Evolutionary conservation across 176 grass and related monocot genomes (phyloP), one percentile per base, ranked within the genome.

Genomic region (Avena insularis): DNA sequence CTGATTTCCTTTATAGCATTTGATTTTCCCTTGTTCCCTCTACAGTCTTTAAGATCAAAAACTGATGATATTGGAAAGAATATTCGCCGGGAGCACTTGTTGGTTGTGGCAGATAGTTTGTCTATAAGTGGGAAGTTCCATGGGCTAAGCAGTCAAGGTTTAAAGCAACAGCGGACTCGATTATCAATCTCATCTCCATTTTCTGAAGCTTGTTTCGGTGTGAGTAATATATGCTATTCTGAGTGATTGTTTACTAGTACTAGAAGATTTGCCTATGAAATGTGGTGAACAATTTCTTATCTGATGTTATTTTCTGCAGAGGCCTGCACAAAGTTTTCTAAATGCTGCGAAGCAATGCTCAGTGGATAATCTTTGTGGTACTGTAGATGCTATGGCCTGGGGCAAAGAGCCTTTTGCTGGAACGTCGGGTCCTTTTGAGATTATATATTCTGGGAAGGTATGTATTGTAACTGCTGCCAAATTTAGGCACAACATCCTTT

Each of bases 191-290:
- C 93, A 35, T 93, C 93, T 90, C 96, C 96, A 79, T 98, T 98
- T 87, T 87, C 84, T 46, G 93, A 95, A 95, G 93, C 96, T 67
- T 98, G 90, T 79, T 94, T 98, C 91, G 89, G 91, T 71, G 96
- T 98, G 77, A 95, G 96, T 94, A 80, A 62, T 79, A 20, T 75
- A 38, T 29, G 59, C 86, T 25, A 23, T 84, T 80, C 67, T 33
- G 9, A 68, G 10, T 71, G 35, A 69, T 59, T 60, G 25, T 27
- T 78, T 82, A 80, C 43, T 43, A 4, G 33, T 35, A 43, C 40
- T 82, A 77, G 27, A 58, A 90, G 2, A 91, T 78, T 79, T 77
- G 2, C 46, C 10, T 85, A 83, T 65, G 86, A 47, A 51, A 21
- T 58, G 8, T 20, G 60, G 31, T 19, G 53, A 80, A 73, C 56